These are phyloP conservation scores for Veloboletus limbatus DNA, from an alignment of 1,284 basidiomycete genomes.

Conservation along the genomic window DNA sequence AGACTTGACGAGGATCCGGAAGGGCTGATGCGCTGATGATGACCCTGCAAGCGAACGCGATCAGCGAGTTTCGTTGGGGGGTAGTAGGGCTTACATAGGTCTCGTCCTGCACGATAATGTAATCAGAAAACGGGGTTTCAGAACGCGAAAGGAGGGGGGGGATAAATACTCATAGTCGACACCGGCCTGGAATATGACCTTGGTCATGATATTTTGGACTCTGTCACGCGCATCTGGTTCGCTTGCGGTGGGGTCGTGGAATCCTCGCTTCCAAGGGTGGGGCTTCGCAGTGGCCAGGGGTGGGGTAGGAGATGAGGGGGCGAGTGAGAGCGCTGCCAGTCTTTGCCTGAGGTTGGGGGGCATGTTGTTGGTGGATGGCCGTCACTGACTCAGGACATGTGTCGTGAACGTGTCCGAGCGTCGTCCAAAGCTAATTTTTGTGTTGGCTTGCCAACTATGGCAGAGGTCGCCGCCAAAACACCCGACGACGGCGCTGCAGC, in stretches of 20 bases:
- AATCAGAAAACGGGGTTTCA: slow-evolving; percentile 12
- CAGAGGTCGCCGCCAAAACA: too few relatives aligned
- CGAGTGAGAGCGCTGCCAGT: slow-evolving; percentile 53
- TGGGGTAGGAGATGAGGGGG: slow-evolving; percentile 44
- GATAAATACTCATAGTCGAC: slow-evolving; percentile 76
- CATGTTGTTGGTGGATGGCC: slow-evolving; percentile 14
- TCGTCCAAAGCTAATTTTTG: too few relatives aligned
- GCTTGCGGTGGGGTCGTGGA: slow-evolving; percentile 10
- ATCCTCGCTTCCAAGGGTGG: slow-evolving; percentile 26
- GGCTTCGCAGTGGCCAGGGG: slow-evolving; percentile 36
- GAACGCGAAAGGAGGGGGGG: slow-evolving; percentile 2
- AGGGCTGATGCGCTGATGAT: slow-evolving; percentile 77
- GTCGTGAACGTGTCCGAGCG: too few relatives aligned
- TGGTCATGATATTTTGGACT: slow-evolving; percentile 63
- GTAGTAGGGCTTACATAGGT: slow-evolving; percentile 62
- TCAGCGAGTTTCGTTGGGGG: not conserved
- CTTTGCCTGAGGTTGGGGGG: slow-evolving; percentile 54
- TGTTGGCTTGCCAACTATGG: too few relatives aligned
- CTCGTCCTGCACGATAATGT: slow-evolving; percentile 54
- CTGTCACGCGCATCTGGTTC: slow-evolving; percentile 40
- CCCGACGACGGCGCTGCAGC: too few relatives aligned
- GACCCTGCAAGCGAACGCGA: slow-evolving; percentile 49
- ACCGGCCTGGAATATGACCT: slow-evolving; percentile 81
- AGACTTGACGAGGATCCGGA: slow-evolving; percentile 72
- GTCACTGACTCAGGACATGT: not conserved